Conservation (phyloP, 202 grass and related monocot genomes). For the Digitaria exilis region DNA sequence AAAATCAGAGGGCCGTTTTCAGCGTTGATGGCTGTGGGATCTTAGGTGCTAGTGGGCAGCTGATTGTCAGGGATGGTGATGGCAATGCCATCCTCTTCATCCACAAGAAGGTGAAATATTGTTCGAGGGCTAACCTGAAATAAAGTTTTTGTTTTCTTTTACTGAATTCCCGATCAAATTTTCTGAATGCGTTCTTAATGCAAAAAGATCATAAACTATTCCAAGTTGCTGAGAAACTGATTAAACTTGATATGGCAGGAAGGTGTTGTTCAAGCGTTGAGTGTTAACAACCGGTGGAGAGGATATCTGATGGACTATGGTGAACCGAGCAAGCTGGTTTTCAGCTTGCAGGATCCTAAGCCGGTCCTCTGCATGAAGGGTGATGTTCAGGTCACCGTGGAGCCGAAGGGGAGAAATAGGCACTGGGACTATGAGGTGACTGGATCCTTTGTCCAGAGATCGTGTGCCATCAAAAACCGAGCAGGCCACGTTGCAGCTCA, state of each 20-base stretch:
- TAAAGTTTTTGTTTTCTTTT: background rate
- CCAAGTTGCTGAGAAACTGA: slow-evolving; percentile 1
- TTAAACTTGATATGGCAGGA: slow-evolving; percentile 36
- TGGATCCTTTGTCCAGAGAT: slow-evolving; percentile 71
- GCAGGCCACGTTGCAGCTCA: slow-evolving; percentile 68
- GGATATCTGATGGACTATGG: slow-evolving; percentile 70
- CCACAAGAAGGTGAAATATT: slow-evolving; percentile 57
- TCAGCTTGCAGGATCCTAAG: slow-evolving; percentile 80
- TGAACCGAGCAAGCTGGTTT: slow-evolving; percentile 61
- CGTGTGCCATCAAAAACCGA: slow-evolving; percentile 68
- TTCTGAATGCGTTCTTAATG: background rate
- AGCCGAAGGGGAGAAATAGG: slow-evolving; percentile 54
- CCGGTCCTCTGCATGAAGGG: slow-evolving; percentile 52
- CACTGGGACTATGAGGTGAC: slow-evolving; percentile 77
- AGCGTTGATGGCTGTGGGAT: slow-evolving; percentile 80
- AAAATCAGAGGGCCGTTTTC: slow-evolving; percentile 56
- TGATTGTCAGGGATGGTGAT: slow-evolving; percentile 68
- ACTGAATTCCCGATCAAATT: background rate
- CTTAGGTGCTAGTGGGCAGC: slow-evolving; percentile 66
- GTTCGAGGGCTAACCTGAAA: background rate
- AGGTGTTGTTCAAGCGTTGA: slow-evolving; percentile 75
- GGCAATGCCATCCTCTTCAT: slow-evolving; percentile 70
- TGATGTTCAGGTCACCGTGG: slow-evolving; percentile 52
- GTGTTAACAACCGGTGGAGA: slow-evolving; percentile 70
- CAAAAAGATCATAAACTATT: background rate